Evolutionary conservation across 352 stramenopile genomes (phyloP).

Genomic region (Pythium periplocum): DNA sequence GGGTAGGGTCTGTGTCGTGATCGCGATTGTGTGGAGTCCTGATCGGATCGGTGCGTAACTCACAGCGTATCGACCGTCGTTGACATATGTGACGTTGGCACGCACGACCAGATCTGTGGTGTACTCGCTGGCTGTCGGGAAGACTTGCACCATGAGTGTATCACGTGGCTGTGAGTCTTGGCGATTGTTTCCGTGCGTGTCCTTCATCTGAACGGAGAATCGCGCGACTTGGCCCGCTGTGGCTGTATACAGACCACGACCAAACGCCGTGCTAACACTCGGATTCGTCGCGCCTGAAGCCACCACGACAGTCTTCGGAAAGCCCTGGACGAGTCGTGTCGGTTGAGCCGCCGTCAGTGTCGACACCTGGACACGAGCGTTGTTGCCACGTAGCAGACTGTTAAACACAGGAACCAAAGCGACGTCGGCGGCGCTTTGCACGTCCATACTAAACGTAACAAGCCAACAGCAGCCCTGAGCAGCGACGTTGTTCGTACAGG

Average conservation of each 20-base stretch:
- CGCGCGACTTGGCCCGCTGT: conserved; percentile 40
- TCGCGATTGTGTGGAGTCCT: conserved; percentile 80
- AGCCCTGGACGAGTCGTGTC: conserved; percentile 42
- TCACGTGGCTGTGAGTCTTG: conserved; percentile 32
- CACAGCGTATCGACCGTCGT: conserved; percentile 80
- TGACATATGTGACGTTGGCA: conserved; percentile 46
- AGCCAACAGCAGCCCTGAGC: conserved; percentile 67
- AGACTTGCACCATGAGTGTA: conserved; percentile 38
- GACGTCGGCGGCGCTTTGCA: conserved; percentile 4
- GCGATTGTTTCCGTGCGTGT: conserved; percentile 77
- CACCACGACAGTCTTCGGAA: conserved; percentile 63
- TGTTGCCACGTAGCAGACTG: conserved; percentile 45
- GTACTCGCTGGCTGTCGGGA: conserved; percentile 34
- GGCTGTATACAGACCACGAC: conserved; percentile 47
- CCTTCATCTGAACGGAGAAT: conserved; percentile 80
- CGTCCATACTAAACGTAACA: conserved; percentile 39
- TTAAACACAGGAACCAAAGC: conserved; percentile 9
- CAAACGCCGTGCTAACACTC: conserved; percentile 66
- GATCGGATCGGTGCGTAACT: conserved; percentile 81
- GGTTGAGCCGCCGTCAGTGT: conserved; percentile 27
- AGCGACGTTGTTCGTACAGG: conserved; percentile 34
- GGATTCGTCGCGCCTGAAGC: conserved; percentile 52
- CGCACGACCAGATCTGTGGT: conserved; percentile 21
- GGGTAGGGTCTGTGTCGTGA: conserved; percentile 67
- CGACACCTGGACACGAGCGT: conserved; percentile 30